These are phyloP conservation scores for Erysimum pusillum DNA, from an alignment of 441 rosid species.

Conservation along the genomic window DNA sequence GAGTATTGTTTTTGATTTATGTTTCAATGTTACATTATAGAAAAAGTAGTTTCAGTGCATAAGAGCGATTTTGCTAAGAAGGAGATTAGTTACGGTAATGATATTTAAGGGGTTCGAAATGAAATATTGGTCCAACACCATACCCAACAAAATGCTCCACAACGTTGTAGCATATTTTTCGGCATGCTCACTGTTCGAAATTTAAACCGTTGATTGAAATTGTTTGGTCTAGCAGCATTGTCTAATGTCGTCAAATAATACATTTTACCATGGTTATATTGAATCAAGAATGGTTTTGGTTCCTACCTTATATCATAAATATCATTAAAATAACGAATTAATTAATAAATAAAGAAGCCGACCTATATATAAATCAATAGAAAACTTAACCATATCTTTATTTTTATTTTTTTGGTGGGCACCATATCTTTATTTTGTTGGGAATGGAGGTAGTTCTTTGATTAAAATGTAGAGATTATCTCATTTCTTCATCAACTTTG, in stretches of 20 bases:
- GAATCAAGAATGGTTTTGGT: conserved; percentile 29
- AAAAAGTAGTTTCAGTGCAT: neutral
- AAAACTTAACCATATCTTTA: too few species aligned
- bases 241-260: neutral
- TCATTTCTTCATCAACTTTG: too few species aligned
- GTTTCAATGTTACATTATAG: too few species aligned
- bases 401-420: too few species aligned
- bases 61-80: neutral
- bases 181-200: conserved; percentile 77
- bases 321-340: too few species aligned
- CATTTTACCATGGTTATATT: conserved; percentile 1
- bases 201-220: conserved; percentile 25
- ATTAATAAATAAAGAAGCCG: too few species aligned
- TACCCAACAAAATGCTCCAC: conserved; percentile 96
- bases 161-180: conserved; percentile 76
- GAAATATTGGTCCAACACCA: conserved; percentile 80
- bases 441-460: too few species aligned
- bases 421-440: too few species aligned
- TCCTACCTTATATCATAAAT: conserved; percentile 58
- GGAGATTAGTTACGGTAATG: conserved; percentile 68
- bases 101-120: conserved; percentile 84
- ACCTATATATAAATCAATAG: too few species aligned
- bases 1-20: too few species aligned
- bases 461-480: too few species aligned
- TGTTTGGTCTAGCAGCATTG: neutral